Conservation (phyloP, 768 basidiomycete genomes). For the Cystobasidium tubakii region DNA sequence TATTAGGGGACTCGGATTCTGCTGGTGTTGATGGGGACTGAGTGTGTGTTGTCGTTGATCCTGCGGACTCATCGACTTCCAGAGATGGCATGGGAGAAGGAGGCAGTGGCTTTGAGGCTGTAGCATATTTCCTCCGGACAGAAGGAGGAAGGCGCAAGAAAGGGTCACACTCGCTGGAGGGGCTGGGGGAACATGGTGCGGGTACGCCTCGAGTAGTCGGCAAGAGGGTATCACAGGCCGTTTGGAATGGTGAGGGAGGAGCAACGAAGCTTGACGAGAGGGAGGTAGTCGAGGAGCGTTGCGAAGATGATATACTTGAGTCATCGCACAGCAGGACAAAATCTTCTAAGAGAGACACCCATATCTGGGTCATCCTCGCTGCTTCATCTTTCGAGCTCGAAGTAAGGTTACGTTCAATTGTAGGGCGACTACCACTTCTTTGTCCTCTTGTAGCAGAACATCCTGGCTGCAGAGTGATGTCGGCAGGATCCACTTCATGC, state of each 20-base stretch:
- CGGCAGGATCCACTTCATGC: background rate
- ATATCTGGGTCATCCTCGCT: background rate
- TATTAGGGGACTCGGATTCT: background rate
- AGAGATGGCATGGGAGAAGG: background rate
- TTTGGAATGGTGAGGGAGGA: background rate
- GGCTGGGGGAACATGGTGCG: background rate
- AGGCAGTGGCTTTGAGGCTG: background rate
- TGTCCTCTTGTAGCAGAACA: background rate
- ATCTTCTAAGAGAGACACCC: background rate
- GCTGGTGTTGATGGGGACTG: background rate
- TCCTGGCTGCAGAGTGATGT: background rate
- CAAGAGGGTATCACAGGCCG: background rate
- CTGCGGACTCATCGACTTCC: background rate
- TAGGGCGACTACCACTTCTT: background rate
- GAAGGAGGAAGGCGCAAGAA: background rate
- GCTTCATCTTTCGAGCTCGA: background rate
- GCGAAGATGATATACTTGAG: background rate
- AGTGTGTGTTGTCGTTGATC: conserved; percentile 8
- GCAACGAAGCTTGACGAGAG: background rate
- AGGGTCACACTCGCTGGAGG: conserved; percentile 7
- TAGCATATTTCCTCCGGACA: background rate
- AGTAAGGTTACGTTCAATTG: background rate
- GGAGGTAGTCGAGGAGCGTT: background rate
- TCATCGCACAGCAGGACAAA: conserved; percentile 8
- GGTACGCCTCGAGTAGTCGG: no score